These are phyloP conservation scores for Lactarius pseudohatsudake DNA, from an alignment of 768 basidiomycete genomes.

Conservation along the genomic window DNA sequence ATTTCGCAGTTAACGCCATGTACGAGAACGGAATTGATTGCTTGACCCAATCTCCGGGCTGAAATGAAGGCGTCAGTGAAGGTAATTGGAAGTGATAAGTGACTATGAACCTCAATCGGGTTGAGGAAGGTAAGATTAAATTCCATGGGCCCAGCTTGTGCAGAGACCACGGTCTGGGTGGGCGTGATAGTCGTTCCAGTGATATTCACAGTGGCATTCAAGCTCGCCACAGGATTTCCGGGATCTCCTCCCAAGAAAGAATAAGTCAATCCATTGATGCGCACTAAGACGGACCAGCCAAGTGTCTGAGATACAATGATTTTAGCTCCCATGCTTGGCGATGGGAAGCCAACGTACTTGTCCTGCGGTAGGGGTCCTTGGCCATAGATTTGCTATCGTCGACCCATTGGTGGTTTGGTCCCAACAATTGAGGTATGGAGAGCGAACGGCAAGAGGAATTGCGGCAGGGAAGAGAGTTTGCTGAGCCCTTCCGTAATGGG, in stretches of 20 bases:
- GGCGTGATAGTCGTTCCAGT: too few relatives aligned
- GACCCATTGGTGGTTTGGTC: constrained; percentile 8
- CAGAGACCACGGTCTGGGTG: too few relatives aligned
- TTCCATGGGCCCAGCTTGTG: too few relatives aligned
- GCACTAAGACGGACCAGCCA: constrained; percentile 22
- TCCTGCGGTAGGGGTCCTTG: constrained; percentile 15
- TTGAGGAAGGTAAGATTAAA: too few relatives aligned
- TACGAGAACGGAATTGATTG: too few relatives aligned
- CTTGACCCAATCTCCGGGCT: too few relatives aligned
- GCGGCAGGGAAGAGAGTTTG: constrained; percentile 29
- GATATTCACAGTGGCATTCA: too few relatives aligned
- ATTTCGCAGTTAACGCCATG: too few relatives aligned
- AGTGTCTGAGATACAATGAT: constrained; percentile 6
- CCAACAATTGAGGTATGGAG: constrained; percentile 34
- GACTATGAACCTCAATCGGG: too few relatives aligned
- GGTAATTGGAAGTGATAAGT: too few relatives aligned
- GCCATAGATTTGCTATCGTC: constrained; percentile 24
- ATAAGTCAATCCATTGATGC: constrained; percentile 25
- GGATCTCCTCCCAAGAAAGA: constrained; percentile 26
- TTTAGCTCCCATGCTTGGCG: background rate
- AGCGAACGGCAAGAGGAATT: constrained; percentile 33
- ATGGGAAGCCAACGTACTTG: background rate
- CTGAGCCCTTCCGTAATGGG: constrained; percentile 1
- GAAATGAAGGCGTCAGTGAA: too few relatives aligned
- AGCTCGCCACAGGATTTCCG: too few relatives aligned